Evolutionary conservation across 768 basidiomycete species (phyloP).

Genomic region (Favolaschia claudopus): DNA sequence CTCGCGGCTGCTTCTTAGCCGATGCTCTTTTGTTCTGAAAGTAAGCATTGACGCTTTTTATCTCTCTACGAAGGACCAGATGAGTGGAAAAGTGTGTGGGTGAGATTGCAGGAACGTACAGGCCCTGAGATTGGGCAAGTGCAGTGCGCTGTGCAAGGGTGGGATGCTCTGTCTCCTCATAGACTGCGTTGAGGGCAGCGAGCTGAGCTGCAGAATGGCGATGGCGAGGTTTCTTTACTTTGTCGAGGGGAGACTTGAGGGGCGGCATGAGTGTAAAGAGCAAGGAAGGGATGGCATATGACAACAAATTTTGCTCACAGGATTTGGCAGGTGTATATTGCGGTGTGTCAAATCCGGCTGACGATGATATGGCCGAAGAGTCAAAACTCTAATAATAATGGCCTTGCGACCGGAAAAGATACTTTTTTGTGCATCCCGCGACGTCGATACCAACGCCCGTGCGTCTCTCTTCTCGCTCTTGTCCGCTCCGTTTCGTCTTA

Average conservation of each 20-base stretch:
- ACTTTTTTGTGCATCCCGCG: too few species aligned
- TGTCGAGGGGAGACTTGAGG: conserved; percentile 44
- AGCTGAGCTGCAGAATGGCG: conserved; percentile 78
- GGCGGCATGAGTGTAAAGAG: conserved; percentile 36
- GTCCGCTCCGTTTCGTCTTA: too few species aligned
- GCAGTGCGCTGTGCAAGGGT: conserved; percentile 70
- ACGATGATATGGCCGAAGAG: too few species aligned
- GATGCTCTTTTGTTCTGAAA: conserved; percentile 89
- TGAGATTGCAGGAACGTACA: conserved; percentile 60
- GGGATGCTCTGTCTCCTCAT: conserved; percentile 79
- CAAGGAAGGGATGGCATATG: conserved; percentile 33
- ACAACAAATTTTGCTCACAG: conserved; percentile 28
- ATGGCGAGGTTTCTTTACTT: conserved; percentile 80
- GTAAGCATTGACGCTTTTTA: conserved; percentile 87
- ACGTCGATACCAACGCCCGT: background rate
- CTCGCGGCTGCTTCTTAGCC: conserved; percentile 71
- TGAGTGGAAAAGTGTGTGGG: conserved; percentile 19
- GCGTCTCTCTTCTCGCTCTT: too few species aligned
- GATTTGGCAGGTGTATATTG: conserved; percentile 30
- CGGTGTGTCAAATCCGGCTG: too few species aligned
- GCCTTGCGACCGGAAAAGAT: too few species aligned
- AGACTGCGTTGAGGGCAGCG: conserved; percentile 79
- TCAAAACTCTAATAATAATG: too few species aligned
- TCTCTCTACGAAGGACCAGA: conserved; percentile 61
- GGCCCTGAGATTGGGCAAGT: conserved; percentile 76